phyloP scores from a whole-genome alignment of 2,329 filamentous ascomycete genomes.

The Blumeria hordei region DNA sequence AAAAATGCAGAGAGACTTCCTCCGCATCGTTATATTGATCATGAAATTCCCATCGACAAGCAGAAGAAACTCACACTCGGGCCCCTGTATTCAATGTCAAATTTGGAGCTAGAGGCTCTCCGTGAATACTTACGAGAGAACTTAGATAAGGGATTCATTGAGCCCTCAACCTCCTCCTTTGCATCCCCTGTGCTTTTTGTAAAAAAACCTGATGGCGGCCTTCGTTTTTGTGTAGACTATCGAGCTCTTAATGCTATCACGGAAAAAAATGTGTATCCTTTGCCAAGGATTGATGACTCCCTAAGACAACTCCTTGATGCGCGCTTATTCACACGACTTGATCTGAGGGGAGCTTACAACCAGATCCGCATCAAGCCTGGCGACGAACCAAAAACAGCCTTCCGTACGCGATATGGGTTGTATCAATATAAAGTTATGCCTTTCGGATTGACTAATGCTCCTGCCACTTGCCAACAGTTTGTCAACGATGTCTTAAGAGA shows the following conservation, averaged over 20 bases:
- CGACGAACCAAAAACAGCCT: not conserved
- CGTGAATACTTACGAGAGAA: slow-evolving; percentile 1
- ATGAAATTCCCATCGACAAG: not conserved
- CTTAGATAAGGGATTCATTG: slow-evolving; percentile 1
- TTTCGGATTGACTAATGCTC: slow-evolving; percentile 1
- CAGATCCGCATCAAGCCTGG: not conserved
- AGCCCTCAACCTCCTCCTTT: not conserved
- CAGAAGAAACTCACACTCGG: not conserved
- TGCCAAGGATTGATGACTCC: not conserved
- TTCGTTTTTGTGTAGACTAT: not conserved
- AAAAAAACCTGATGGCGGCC: not conserved
- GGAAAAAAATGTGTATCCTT: not conserved
- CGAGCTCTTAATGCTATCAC: not conserved
- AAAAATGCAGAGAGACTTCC: not conserved
- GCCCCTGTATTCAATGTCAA: not conserved
- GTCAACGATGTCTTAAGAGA: not conserved
- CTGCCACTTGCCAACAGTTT: not conserved
- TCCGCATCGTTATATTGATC: not conserved
- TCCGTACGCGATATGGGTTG: not conserved
- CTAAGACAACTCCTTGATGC: not conserved
- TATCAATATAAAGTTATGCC: not conserved
- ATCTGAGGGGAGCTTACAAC: not conserved
- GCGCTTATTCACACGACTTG: not conserved
- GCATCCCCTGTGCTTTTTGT: not conserved
- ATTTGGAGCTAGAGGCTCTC: not conserved